Base-by-base conservation (phyloP, 306 rosid genomes). In the Corylus avellana region DNA sequence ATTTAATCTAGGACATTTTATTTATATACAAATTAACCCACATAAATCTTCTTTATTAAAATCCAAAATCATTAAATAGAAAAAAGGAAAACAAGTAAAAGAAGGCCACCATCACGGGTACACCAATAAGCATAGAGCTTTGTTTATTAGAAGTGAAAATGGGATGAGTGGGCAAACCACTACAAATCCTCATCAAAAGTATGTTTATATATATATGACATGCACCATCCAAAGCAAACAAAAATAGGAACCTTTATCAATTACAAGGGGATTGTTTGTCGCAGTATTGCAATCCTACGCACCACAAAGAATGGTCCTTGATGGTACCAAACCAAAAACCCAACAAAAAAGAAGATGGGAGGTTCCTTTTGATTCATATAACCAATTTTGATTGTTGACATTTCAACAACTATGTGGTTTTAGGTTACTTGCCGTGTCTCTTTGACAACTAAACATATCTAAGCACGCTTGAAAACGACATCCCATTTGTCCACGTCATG, bases 371-470 rank as follows among this genome's bases (percentile, higher is more conserved):
- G 67, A 61, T 61, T 12, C 37, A 29, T 9, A 70, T 58, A 59
- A 78, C 82, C 50, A 61, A 47, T 48, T 48, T 61, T 37, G 73
- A 18, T 44, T 8, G 18, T 50, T 8, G 82, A 79, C 77, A 44
- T 49, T 79, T 64, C 73, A 79, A 77, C 82, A 47, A 79, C 77
- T 35, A 32, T 12, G n/a, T 22, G 37, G 82, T 72, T 57, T 13
- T 35, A 35, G 82, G 72, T 72, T 70, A 72, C 72, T 77, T 72
- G 82, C 73, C 48, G 68, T 29, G 17, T 20, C 49, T 2, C 2
- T 51, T 39, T 42, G 14, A 4, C 25, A 53, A 1, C 37, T 1
- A 61, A 14, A 61, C 5, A 14, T 17, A 11, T n/a, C 16, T 1
- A 66, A 67, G 17, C 53, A 29, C 55, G 0, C 4, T 20, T 22